phyloP scores from a whole-genome alignment of 2,329 filamentous ascomycete genomes.

The Colletotrichum noveboracense region DNA sequence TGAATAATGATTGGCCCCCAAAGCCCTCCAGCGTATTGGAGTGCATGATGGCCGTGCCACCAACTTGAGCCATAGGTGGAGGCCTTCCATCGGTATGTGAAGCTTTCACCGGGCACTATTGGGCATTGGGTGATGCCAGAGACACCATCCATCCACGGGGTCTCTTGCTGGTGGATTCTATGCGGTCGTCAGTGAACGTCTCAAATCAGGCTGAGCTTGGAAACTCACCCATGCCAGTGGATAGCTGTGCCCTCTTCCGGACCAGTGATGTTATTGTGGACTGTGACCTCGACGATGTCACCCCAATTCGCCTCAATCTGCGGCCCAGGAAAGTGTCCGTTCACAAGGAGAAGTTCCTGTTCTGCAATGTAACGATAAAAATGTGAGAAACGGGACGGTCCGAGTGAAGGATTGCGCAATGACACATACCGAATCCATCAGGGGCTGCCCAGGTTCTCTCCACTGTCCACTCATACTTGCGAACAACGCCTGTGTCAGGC shows the following conservation, averaged over 20 bases:
- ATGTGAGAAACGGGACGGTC: background rate
- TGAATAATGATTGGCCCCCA: conserved; percentile 64
- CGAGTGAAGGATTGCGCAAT: background rate
- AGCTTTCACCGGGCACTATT: conserved; percentile 53
- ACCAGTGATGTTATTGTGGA: conserved; percentile 17
- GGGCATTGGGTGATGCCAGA: conserved; percentile 53
- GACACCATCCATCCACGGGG: conserved; percentile 55
- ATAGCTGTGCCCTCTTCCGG: conserved; percentile 19
- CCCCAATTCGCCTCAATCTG: conserved; percentile 19
- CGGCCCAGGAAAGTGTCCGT: conserved; percentile 10
- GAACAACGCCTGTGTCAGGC: conserved; percentile 10
- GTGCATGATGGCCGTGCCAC: conserved; percentile 65
- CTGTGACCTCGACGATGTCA: conserved; percentile 1
- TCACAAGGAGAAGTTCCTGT: conserved; percentile 1
- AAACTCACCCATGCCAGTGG: conserved; percentile 18
- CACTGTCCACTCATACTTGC: conserved; percentile 17
- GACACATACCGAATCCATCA: conserved; percentile 10
- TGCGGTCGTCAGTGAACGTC: background rate
- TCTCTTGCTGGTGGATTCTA: conserved; percentile 12
- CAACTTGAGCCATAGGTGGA: conserved; percentile 59
- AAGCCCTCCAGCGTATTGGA: conserved; percentile 57
- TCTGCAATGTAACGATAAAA: background rate
- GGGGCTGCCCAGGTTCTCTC: background rate
- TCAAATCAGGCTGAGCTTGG: no score
- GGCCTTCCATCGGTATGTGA: conserved; percentile 62